These are phyloP conservation scores for Rhynchosporium agropyri DNA, from an alignment of 2,329 filamentous ascomycete species.

Conservation along the genomic window DNA sequence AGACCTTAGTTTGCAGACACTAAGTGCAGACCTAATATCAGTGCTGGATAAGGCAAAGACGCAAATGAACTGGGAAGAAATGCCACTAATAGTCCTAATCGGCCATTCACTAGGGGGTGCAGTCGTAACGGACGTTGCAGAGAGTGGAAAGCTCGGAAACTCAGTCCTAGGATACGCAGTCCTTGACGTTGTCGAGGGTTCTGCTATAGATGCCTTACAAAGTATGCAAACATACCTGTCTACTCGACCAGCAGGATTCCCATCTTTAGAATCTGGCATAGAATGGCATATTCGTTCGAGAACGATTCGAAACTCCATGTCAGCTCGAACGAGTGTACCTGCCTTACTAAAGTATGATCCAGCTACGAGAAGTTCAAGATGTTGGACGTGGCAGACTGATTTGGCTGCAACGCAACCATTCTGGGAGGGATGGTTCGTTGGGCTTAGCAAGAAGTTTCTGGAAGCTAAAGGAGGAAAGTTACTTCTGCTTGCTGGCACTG, in stretches of 20 bases:
- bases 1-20: constrained; percentile 72
- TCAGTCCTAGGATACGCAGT: constrained; percentile 84
- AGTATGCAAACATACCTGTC: constrained; percentile 93
- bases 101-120: constrained; percentile 94
- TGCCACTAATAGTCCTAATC: constrained; percentile 79
- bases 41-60: constrained; percentile 68
- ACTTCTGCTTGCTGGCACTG: constrained; percentile 83
- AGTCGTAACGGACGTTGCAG: constrained; percentile 82
- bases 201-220: constrained; percentile 89
- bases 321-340: constrained; percentile 87
- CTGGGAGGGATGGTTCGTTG: constrained; percentile 93
- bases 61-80: constrained; percentile 70
- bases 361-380: constrained; percentile 35
- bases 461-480: constrained; percentile 80
- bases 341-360: constrained; percentile 64
- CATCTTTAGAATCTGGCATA: constrained; percentile 76
- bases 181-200: constrained; percentile 93
- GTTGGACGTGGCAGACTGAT: constrained; percentile 85
- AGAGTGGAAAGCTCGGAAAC: constrained; percentile 63
- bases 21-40: constrained; percentile 72
- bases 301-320: constrained; percentile 79
- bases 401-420: constrained; percentile 82
- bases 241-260: constrained; percentile 76
- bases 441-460: constrained; percentile 86
- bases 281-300: constrained; percentile 93